Percentiles rank a stretch among this genome's conserved stretches.
Conservation (phyloP, 2,329 filamentous ascomycete genomes). For the Fusarium haematococcum region DNA sequence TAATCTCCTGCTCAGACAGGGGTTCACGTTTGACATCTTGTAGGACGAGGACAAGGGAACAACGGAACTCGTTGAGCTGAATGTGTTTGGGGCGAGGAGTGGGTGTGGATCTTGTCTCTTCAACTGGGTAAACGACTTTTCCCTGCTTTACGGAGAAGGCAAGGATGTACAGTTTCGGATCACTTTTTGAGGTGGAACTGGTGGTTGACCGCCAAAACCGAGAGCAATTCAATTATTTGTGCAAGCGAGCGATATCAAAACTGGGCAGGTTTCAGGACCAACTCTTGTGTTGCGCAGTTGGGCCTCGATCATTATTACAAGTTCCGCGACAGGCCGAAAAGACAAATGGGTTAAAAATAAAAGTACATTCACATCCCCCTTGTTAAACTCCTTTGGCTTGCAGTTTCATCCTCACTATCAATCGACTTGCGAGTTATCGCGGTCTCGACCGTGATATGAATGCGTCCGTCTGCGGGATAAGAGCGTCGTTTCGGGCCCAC, state of each 20-base stretch:
- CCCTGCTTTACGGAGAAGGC: constrained; percentile 10
- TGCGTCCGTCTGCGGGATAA: not conserved
- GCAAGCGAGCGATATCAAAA: not conserved
- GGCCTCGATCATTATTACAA: not conserved
- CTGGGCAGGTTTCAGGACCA: not conserved
- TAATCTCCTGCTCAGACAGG: constrained; percentile 49
- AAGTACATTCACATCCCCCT: not conserved
- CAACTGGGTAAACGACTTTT: constrained; percentile 52
- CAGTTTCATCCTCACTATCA: not conserved
- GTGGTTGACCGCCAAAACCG: not conserved
- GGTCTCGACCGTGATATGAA: not conserved
- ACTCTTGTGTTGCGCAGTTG: not conserved
- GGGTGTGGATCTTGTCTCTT: constrained; percentile 60
- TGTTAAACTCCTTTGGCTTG: not conserved
- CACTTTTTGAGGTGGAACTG: not conserved
- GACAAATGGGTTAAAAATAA: not conserved
- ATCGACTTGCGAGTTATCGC: constrained; percentile 1
- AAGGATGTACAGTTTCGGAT: constrained; percentile 17
- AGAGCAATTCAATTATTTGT: not conserved
- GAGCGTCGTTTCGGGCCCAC: not conserved
- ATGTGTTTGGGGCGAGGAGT: constrained; percentile 57
- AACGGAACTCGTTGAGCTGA: constrained; percentile 56
- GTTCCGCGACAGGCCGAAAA: not conserved
- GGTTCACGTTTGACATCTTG: constrained; percentile 58
- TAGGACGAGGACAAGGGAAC: constrained; percentile 46